Base-by-base conservation (phyloP, 495 filamentous ascomycete species). In the Parachaetomium inaequale region DNA sequence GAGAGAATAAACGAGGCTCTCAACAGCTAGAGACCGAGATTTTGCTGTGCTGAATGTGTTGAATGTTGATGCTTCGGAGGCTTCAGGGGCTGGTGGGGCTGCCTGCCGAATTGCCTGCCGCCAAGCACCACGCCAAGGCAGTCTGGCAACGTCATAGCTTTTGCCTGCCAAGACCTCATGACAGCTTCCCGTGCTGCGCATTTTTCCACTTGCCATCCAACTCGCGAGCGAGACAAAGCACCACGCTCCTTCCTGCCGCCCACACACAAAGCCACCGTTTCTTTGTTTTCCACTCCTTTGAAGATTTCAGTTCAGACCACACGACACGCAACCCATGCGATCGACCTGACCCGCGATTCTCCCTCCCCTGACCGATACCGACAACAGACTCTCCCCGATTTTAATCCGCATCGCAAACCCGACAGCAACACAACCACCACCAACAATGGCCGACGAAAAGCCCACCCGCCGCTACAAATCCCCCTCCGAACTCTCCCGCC, bases 141-240 rank as follows among this genome's bases (percentile, higher is more conserved):
- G 34, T n/a, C 34, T 15, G 36, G 34, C 56, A 64, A 60, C 62
- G 62, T 64, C 56, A 64, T 59, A 55, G 28, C 56, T 60, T 47
- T 26, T 59, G 49, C 34, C 32, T 43, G 54, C 61, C 47, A 50
- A 63, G 45, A 32, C n/a, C 29, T 38, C 31, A n/a, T 19, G 26
- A 25, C 54, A 28, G 19, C 26, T 49, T 36, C 47, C 3, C n/a
- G 3, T 21, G 28, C 45, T 40, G 38, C 38, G 26, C 38, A 46
- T 29, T 42, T 32, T 45, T 25, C 6, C 7, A 21, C 31, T 23
- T 46, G 14, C 36, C 19, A 21, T 15, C 21, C 51, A 10, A 28
- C 52, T 10, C 7, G 12, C 21, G 6, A 11, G 36, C 36, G 36
- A 40, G 31, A 21, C 31, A 23, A 38, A 38, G n/a, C 32, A 7